Evolutionary conservation across 208 protist species (phyloP), one percentile per base, ranked within the genome.

Genomic region (Trypanosoma cruzi): DNA sequence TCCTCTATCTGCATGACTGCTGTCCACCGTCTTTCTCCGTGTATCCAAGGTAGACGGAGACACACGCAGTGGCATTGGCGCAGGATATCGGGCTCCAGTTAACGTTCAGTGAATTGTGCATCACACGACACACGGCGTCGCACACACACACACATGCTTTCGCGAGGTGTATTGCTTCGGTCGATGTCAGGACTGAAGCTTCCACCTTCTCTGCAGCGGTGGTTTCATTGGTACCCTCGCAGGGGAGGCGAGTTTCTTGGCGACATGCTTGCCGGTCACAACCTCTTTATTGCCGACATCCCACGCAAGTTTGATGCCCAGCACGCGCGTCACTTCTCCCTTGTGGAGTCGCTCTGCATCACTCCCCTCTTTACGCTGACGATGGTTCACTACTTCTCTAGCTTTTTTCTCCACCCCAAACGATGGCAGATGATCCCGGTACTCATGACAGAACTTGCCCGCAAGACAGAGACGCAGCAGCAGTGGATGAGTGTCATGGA

Each of bases 311-410:
- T 88, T 60, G 77, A 92, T 71, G 78, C 72, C 29, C 71, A 75
- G 20, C 82, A 88, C 64, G 89, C 89, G 14, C 73, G 75, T 20
- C 89, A 95, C 73, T 95, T 95, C 66, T 82, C 82, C 0, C 62
- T 95, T 0, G 71, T 95, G 1, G 86, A 92, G 70, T 76, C 74
- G 28, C 78, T 91, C 36, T 84, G 79, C 20, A 80, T 89, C 22
- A 78, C 76, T 13, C 89, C 89, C 8, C 76, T 91, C n/a, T 90
- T 89, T 67, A 77, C 86, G 6, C 73, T 95, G 0, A 64, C 85
- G 14, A 86, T 95, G 72, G 86, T 92, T 36, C 89, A 95, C 67
- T 95, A 95, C 81, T 88, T 90, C 61, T 92, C 89, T 4, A 59
- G 81, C 24, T 95, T 90, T 58, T 84, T 81, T 68, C 84, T 89